Conservation (phyloP, 768 basidiomycete species). For the Leccinum olivaceopallidum region DNA sequence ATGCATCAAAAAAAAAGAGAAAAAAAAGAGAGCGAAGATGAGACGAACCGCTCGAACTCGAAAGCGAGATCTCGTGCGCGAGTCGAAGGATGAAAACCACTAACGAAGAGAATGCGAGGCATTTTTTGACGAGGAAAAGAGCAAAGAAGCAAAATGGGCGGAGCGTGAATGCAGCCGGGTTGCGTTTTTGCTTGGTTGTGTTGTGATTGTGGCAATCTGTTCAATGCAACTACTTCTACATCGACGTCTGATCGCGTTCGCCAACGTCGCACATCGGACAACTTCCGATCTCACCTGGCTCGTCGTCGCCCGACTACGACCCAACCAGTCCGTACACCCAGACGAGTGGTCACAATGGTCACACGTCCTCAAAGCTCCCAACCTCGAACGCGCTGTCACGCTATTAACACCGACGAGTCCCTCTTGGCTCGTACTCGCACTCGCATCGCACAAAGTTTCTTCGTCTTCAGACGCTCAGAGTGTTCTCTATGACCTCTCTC, state of each 20-base stretch:
- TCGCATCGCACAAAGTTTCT: conserved; percentile 48
- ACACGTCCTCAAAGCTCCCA: conserved; percentile 34
- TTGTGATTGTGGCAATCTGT: conserved; percentile 37
- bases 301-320: conserved; percentile 34
- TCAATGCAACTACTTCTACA: conserved; percentile 5
- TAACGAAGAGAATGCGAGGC: conserved; percentile 87
- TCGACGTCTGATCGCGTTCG: conserved; percentile 21
- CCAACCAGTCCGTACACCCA: conserved; percentile 25
- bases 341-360: conserved; percentile 44
- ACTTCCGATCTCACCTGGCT: conserved; percentile 44
- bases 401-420: conserved; percentile 36
- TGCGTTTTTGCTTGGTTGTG: conserved; percentile 26
- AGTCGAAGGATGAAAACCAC: conserved; percentile 81
- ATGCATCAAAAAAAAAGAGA: conserved; percentile 1
- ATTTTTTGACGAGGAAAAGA: conserved; percentile 35
- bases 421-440: conserved; percentile 54
- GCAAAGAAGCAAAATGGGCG: conserved; percentile 27
- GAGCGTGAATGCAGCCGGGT: conserved; percentile 28
- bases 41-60: conserved; percentile 76
- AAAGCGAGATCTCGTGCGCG: conserved; percentile 82
- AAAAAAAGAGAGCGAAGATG: neutral
- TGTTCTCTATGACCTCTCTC: conserved; percentile 44
- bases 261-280: conserved; percentile 37
- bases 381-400: conserved; percentile 35
- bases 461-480: conserved; percentile 46